phyloP scores from a whole-genome alignment of 257 asterid genomes.

The Pogostemon cablin region DNA sequence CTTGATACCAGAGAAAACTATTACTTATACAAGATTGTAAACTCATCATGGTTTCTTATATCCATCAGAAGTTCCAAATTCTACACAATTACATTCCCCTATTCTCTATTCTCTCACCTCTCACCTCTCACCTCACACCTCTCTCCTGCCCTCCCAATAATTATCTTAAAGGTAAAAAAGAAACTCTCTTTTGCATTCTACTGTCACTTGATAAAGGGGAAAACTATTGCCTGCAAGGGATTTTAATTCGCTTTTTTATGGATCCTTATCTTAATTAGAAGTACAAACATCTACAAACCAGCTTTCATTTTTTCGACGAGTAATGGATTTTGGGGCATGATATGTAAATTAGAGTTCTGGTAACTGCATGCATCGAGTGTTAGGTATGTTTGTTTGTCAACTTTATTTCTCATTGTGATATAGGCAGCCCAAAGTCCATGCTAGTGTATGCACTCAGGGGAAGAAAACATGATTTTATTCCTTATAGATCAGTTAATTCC shows the following conservation, averaged over 20 bases:
- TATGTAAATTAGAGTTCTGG: background rate
- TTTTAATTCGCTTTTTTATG: too few relatives aligned
- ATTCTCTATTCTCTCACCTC: background rate
- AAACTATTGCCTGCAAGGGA: too few relatives aligned
- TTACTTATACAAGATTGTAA: constrained; percentile 19
- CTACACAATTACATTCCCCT: background rate
- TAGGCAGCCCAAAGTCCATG: too few relatives aligned
- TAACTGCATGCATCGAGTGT: constrained; percentile 14
- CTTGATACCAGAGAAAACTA: constrained; percentile 4
- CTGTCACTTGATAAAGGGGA: too few relatives aligned
- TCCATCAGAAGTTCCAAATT: background rate
- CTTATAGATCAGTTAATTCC: too few relatives aligned
- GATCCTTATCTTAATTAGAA: background rate
- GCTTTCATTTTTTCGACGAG: background rate
- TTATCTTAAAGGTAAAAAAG: too few relatives aligned
- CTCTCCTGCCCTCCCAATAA: too few relatives aligned
- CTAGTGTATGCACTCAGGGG: too few relatives aligned
- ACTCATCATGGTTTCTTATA: constrained; percentile 15
- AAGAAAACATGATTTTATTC: too few relatives aligned
- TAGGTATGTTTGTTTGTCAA: background rate
- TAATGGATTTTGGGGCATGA: too few relatives aligned
- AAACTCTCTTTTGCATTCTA: too few relatives aligned
- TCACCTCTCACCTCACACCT: background rate
- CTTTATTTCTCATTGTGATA: background rate
- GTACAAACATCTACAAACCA: background rate